Percentiles rank a stretch among this genome's conserved stretches.
Conservation (phyloP, 2,329 filamentous ascomycete genomes). For the Pseudocercospora fijiensis region DNA sequence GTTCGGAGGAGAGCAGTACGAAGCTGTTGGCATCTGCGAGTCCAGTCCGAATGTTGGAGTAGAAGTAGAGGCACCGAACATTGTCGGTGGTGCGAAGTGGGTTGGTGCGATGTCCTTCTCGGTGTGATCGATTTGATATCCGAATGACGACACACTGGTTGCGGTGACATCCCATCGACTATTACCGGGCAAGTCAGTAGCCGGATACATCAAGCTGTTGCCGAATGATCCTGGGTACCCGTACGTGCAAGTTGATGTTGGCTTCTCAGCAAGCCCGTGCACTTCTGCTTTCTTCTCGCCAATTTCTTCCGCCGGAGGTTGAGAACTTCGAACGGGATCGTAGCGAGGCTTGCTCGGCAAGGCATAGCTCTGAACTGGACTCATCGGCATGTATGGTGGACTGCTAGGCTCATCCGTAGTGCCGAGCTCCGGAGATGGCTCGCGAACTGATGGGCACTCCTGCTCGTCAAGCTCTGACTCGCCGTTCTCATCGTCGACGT, state of each 20-base stretch:
- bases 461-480: slow-evolving; percentile 5
- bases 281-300: not conserved
- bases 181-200: slow-evolving; percentile 26
- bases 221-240: slow-evolving; percentile 12
- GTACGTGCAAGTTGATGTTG: slow-evolving; percentile 23
- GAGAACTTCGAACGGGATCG: slow-evolving; percentile 32
- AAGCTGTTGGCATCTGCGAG: not conserved
- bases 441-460: slow-evolving; percentile 2
- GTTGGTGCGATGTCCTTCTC: not conserved
- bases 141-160: not conserved
- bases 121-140: not conserved
- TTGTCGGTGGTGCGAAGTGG: not conserved
- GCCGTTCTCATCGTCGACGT: slow-evolving; percentile 10
- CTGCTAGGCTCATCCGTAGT: slow-evolving; percentile 8
- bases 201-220: slow-evolving; percentile 12
- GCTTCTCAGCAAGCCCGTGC: not conserved
- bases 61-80: not conserved
- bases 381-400: not conserved
- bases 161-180: slow-evolving; percentile 29
- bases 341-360: slow-evolving; percentile 25
- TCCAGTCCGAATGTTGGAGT: not conserved
- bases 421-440: slow-evolving; percentile 24
- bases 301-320: slow-evolving; percentile 13
- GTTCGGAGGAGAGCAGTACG: not conserved
- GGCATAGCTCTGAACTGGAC: not conserved